Base-by-base conservation (phyloP, 768 basidiomycete species). In the Cystofilobasidium capitatum region DNA sequence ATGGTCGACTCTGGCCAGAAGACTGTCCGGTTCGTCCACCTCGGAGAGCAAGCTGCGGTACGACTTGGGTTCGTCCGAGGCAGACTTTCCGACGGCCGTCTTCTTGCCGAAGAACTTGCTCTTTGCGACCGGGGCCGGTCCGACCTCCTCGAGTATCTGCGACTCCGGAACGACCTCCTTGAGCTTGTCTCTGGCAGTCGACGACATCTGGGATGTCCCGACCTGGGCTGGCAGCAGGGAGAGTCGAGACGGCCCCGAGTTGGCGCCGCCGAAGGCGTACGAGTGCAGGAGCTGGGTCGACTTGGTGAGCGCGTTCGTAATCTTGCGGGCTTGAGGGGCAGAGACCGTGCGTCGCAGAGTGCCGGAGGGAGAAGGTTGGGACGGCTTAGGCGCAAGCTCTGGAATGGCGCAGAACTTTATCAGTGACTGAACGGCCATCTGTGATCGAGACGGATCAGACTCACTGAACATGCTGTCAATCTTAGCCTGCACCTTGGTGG, bases 401-500 rank as follows among this genome's bases (percentile, higher is more conserved):
- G 31, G 22, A 1, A 36, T 8, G 4, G 20, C 20, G 31, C 3
- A 7, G 35, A 47, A 35, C 13, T 13, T 3, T 3, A 29, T 20
- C n/a, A 58, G 42, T 35, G 39, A 29, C 20, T 14, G 54, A 40
- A 3, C 24, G 64, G 10, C 1, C n/a, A 16, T n/a, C 4, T 20
- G 47, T 16, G 36, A 22, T 20, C 6, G 17, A 29, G 33, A 29
- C 5, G 42, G 36, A 24, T 3, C 8, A 26, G 9, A 58, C 66
- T 35, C 42, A 58, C 59, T 37, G 54, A 68, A 68, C 47, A 68
- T 55, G 37, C 54, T 42, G 33, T 36, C 58, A 51, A 68, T 68
- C 39, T 68, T 68, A 33, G 61, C 37, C 51, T 55, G 51, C 4
- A 8, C 47, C 9, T 62, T 67, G 65, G 36, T 51, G 58, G 44